Evolutionary conservation across 805 yeast genomes (phyloP).

Genomic region (Candida silvatica): DNA sequence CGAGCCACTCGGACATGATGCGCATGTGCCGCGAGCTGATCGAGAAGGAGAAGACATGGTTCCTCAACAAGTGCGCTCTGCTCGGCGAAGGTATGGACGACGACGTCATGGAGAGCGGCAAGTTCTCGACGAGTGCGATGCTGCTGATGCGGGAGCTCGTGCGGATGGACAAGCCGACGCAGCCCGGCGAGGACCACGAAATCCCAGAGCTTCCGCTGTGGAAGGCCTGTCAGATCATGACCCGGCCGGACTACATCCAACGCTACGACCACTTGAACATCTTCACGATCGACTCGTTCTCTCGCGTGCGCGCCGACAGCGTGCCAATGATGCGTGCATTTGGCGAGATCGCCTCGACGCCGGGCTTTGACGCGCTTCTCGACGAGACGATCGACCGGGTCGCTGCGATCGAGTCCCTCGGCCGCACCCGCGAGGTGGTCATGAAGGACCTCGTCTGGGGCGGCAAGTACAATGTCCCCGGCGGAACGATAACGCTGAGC

Average conservation of each 20-base stretch:
- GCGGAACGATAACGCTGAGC: neutral
- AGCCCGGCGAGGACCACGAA: conserved; percentile 31
- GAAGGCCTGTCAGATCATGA: conserved; percentile 82
- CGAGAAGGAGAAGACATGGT: conserved; percentile 81
- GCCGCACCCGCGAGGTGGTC: conserved; percentile 69
- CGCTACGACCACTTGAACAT: conserved; percentile 66
- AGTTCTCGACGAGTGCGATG: conserved; percentile 70
- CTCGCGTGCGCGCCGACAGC: conserved; percentile 71
- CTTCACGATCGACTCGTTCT: conserved; percentile 68
- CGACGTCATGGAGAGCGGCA: conserved; percentile 80
- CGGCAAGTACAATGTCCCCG: neutral
- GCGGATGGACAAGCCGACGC: conserved; percentile 38
- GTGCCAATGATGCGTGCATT: conserved; percentile 89
- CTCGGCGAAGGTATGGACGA: conserved; percentile 78
- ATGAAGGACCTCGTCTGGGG: conserved; percentile 51
- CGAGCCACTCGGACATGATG: conserved; percentile 46
- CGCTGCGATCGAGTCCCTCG: conserved; percentile 66
- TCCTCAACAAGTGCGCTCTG: conserved; percentile 72
- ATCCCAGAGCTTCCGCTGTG: conserved; percentile 73
- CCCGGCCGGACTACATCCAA: conserved; percentile 74
- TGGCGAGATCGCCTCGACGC: conserved; percentile 63
- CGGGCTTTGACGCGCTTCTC: conserved; percentile 60
- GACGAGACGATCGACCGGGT: conserved; percentile 62
- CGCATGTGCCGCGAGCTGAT: conserved; percentile 61
- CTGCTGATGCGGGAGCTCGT: conserved; percentile 61